Base-by-base conservation (phyloP, 2,329 filamentous ascomycete genomes). In the Ambrosiella xylebori region DNA sequence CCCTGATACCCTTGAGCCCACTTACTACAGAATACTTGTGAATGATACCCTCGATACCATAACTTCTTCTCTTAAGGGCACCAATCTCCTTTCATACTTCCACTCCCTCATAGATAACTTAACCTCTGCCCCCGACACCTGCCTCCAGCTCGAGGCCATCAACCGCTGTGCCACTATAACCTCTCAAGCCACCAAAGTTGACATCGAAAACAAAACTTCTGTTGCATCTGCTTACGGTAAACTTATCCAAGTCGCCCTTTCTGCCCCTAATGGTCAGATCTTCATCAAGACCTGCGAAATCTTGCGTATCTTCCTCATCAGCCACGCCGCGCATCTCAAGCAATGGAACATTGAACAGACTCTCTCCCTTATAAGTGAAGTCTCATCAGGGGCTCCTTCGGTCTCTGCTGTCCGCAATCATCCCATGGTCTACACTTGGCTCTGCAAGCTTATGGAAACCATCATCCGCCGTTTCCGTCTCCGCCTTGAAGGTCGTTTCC, bases 401-500 rank as follows among this genome's bases (percentile, higher is more conserved):
- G 59, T 66, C 17, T 62, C 65, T 36, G 52, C 58, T 41, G 63
- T 67, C 49, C 64, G 65, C 45, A 64, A 65, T 13, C 68, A 69
- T 0, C 65, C 69, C 6, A 67, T 70, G 5, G 66, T 71, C 0
- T 81, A 73, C 64, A 65, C 70, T 1, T 69, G 69, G 64, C 68
- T 79, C 13, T 81, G 75, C 68, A 74, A 72, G 57, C 70, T 84
- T 7, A 68, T 80, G 17, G 77, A 80, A 57, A 68, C 72, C 19
- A 68, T 84, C 41, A 76, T 84, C 65, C 76, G 75, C 64, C 77
- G 79, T 53, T 79, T 84, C 66, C 72, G 81, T 3, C 71, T 80
- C 49, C 78, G 81, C 8, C 70, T 84, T 1, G 76, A 82, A 63
- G 80, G 79, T 1, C 80, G 81, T 61, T 79, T 80, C 63, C 80